Percentiles rank a stretch among this genome's conserved stretches.
phyloP scores from a whole-genome alignment of 2,329 filamentous ascomycete genomes.

The Scedosporium boydii region DNA sequence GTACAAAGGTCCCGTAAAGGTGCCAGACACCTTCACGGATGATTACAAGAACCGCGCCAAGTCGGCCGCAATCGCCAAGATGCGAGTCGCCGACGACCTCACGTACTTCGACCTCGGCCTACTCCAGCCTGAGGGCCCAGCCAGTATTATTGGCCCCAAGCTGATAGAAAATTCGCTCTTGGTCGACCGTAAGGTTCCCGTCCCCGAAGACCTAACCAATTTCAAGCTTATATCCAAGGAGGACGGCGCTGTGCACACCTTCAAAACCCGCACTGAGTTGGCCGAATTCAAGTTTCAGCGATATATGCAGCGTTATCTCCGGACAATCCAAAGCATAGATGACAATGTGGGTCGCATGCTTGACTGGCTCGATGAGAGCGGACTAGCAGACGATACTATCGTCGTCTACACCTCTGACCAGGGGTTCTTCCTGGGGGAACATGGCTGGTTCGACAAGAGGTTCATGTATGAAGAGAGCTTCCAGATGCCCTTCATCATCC shows the following conservation, averaged over 20 bases:
- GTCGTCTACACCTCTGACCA: constrained; percentile 46
- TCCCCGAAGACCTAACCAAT: constrained; percentile 23
- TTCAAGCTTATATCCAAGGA: too few relatives aligned
- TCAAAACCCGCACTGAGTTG: constrained; percentile 21
- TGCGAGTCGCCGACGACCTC: constrained; percentile 39
- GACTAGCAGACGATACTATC: constrained; percentile 33
- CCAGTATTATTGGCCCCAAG: constrained; percentile 25
- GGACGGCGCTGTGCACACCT: too few relatives aligned
- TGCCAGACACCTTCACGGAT: constrained; percentile 42
- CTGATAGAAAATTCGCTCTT: constrained; percentile 10
- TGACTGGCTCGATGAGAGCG: constrained; percentile 32
- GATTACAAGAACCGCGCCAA: constrained; percentile 44
- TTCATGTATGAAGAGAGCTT: constrained; percentile 50
- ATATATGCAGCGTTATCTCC: constrained; percentile 46
- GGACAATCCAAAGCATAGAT: constrained; percentile 41
- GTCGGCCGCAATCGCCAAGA: constrained; percentile 39
- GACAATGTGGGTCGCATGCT: constrained; percentile 41
- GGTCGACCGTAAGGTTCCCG: too few relatives aligned
- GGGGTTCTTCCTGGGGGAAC: constrained; percentile 47
- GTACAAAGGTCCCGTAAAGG: constrained; percentile 29
- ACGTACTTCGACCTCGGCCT: constrained; percentile 42
- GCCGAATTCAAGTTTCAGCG: constrained; percentile 46
- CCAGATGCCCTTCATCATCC: constrained; percentile 44
- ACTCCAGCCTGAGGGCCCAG: constrained; percentile 37
- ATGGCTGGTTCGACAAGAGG: constrained; percentile 49